Evolutionary conservation across 208 protist species (phyloP).

Genomic region (Leptomonas seymouri): DNA sequence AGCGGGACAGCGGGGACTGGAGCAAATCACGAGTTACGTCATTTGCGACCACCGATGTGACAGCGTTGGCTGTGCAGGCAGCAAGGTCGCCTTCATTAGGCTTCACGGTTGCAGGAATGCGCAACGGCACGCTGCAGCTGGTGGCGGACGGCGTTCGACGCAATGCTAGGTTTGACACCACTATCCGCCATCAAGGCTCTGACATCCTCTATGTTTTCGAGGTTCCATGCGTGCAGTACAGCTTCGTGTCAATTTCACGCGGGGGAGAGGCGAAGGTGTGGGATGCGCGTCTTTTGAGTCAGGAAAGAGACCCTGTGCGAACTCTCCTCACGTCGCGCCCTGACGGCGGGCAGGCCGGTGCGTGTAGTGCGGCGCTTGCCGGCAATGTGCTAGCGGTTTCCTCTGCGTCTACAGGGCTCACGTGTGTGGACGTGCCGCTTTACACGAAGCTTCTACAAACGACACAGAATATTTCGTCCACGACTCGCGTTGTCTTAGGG

Average conservation of each 20-base stretch:
- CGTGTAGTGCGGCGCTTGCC: slow-evolving; percentile 15
- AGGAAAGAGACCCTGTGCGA: slow-evolving; percentile 36
- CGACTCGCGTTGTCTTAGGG: slow-evolving; percentile 18
- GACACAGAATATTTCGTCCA: slow-evolving; percentile 19
- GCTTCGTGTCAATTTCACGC: slow-evolving; percentile 60
- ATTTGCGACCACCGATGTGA: slow-evolving; percentile 32
- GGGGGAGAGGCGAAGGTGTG: slow-evolving; percentile 63
- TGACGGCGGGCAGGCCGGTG: slow-evolving; percentile 25
- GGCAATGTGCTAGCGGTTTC: slow-evolving; percentile 17
- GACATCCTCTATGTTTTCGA: slow-evolving; percentile 40
- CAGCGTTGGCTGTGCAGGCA: slow-evolving; percentile 12
- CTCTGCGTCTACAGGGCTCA: slow-evolving; percentile 24
- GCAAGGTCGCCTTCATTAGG: slow-evolving; percentile 6
- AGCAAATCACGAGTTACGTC: slow-evolving; percentile 14
- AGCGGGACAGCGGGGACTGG: slow-evolving; percentile 11
- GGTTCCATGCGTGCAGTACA: slow-evolving; percentile 34
- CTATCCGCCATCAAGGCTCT: slow-evolving; percentile 34
- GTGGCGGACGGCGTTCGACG: slow-evolving; percentile 11
- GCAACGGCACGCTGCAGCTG: slow-evolving; percentile 59
- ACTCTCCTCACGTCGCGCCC: slow-evolving; percentile 23
- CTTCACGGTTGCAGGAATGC: slow-evolving; percentile 39
- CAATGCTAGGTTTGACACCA: slow-evolving; percentile 28
- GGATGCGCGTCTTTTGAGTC: slow-evolving; percentile 57
- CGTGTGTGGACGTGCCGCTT: slow-evolving; percentile 34
- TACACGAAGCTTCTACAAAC: slow-evolving; percentile 28